A percentile compares a stretch with the other conserved stretches of the same genome.
Conservation (phyloP, 768 basidiomycete species). For the Leccinum rimulosum region DNA sequence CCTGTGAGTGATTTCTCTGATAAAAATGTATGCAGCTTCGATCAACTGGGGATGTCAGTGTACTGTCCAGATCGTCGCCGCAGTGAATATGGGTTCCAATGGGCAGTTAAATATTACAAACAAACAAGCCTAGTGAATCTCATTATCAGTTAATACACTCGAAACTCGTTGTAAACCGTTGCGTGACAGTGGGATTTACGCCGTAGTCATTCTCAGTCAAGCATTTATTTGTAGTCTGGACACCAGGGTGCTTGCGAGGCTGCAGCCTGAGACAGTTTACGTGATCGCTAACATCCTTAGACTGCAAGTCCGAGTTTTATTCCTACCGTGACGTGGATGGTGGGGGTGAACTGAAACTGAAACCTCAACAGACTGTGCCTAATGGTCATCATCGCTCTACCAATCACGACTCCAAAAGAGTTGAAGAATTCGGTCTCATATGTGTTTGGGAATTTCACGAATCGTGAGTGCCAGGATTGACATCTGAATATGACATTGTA, state of each 20-base stretch:
- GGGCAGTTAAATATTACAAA: conserved; percentile 35
- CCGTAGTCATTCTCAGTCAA: conserved; percentile 56
- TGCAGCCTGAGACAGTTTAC: conserved; percentile 48
- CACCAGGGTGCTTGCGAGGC: conserved; percentile 58
- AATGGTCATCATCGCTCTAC: conserved; percentile 52
- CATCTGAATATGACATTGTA: neutral
- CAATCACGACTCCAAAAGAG: conserved; percentile 56
- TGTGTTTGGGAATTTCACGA: conserved; percentile 59
- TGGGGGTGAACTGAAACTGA: neutral
- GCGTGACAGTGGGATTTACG: conserved; percentile 55
- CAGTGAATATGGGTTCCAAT: conserved; percentile 52
- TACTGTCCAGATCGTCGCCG: conserved; percentile 61
- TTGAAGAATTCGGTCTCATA: conserved; percentile 57
- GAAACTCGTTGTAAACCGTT: conserved; percentile 38
- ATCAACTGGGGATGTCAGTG: conserved; percentile 55
- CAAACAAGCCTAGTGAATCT: conserved; percentile 44
- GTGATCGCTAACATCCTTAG: conserved; percentile 38
- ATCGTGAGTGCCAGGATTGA: conserved; percentile 37
- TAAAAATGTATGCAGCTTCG: conserved; percentile 38
- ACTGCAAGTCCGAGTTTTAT: conserved; percentile 14
- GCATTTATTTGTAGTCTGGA: conserved; percentile 63
- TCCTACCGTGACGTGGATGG: neutral
- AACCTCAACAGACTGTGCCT: conserved; percentile 13
- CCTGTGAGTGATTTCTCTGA: neutral
- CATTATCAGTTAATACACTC: conserved; percentile 28